phyloP scores from a whole-genome alignment of 352 stramenopile species.

The Phytophthora vignae region DNA sequence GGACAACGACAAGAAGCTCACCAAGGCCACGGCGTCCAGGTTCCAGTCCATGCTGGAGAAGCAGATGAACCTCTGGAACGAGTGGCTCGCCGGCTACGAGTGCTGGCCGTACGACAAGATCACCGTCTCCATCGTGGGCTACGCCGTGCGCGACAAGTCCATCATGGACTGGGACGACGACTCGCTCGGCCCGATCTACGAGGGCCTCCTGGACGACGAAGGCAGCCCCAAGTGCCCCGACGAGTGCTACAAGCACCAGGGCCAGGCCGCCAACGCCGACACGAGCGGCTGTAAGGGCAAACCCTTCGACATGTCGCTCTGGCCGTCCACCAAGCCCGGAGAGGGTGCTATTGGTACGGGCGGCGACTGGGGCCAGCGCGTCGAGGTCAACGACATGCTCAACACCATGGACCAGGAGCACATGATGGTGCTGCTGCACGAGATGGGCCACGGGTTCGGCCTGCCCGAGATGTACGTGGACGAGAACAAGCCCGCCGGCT shows the following conservation, averaged over 20 bases:
- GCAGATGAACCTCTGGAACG: conserved; percentile 16
- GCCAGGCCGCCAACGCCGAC: conserved; percentile 27
- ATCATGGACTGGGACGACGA: conserved; percentile 50
- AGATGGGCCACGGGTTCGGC: conserved; percentile 53
- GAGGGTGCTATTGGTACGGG: conserved; percentile 36
- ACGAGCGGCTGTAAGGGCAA: conserved; percentile 29
- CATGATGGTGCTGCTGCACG: conserved; percentile 47
- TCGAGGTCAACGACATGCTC: conserved; percentile 51
- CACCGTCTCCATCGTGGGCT: conserved; percentile 43
- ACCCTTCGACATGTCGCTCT: conserved; percentile 51
- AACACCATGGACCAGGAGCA: conserved; percentile 30
- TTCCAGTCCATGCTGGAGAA: conserved; percentile 15
- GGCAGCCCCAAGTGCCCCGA: conserved; percentile 43
- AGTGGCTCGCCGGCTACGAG: conserved; percentile 3
- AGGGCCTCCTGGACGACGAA: conserved; percentile 34
- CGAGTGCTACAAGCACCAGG: conserved; percentile 49
- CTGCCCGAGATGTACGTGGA: conserved; percentile 37
- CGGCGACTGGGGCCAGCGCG: conserved; percentile 49
- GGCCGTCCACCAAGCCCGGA: conserved; percentile 36
- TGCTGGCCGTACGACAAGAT: conserved; percentile 40
- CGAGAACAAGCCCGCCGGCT: conserved; percentile 29
- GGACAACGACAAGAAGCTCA: conserved; percentile 15
- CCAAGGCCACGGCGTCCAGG: conserved; percentile 12
- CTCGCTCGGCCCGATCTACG: conserved; percentile 48
- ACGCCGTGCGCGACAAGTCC: conserved; percentile 40